Evolutionary conservation across 176 grass and related monocot genomes (phyloP), one percentile per base, ranked within the genome.

Genomic region (Musa beccarii): DNA sequence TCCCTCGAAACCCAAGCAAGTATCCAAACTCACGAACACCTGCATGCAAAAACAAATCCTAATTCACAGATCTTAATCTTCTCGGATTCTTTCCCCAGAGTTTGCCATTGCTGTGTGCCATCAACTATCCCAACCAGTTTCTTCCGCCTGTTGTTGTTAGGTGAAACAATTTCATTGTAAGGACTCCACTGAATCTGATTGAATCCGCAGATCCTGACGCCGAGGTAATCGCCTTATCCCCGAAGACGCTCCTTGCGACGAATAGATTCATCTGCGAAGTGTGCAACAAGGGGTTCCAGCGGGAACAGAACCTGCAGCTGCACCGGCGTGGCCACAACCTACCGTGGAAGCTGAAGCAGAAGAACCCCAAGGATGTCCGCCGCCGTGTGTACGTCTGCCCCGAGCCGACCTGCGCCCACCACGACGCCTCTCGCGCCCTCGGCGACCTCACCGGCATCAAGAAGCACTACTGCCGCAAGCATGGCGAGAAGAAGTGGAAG

Each of bases 301-400:
- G 77, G 17, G 77, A 79, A 66, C 77, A 79, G 77, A 79, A 79
- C 77, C 77, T 79, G 26, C 77, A 79, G 77, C 53, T 79, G 25
- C 77, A 79, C 66, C 77, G 77, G 17, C 77, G 77, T 15, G 77
- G 77, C 17, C 77, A 79, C 77, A 79, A 79, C 77, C 66, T 79
- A 19, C 77, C 77, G 28, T 79, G 77, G 77, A 79, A 79, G 25
- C 64, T 79, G 66, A 69, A 69, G 53, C 77, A 79, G 77, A 79
- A 79, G 77, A 79, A 79, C 66, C 77, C 66, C 53, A 79, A 79
- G 77, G 77, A 79, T 53, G 53, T 49, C 10, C 51, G 77, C 24
- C 77, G 77, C 11, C 53, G 66, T 14, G 75, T 77, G 49, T 77
- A 77, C 75, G 34, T 77, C 59, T 77, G 75, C 75, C 75, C 75